Conservation (phyloP, 78 protist genomes). For the Reticulomyxa filosa region DNA sequence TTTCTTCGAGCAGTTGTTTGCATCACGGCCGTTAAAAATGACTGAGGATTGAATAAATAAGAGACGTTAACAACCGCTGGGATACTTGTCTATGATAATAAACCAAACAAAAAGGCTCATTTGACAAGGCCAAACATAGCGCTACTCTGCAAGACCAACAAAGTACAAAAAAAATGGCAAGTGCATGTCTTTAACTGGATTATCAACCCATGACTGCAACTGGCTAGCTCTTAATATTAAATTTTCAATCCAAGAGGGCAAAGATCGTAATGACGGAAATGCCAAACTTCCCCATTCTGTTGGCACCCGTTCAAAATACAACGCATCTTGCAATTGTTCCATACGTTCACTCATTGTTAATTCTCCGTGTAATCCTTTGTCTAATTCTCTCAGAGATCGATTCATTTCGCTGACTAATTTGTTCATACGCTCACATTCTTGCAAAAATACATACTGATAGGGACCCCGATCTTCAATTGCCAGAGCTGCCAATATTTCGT, state of each 20-base stretch:
- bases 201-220: constrained; percentile 24
- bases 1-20: constrained; percentile 34
- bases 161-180: too few species aligned
- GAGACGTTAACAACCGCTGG: constrained; percentile 18
- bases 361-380: constrained; percentile 42
- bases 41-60: constrained; percentile 36
- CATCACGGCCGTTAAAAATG: constrained; percentile 51
- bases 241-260: constrained; percentile 32
- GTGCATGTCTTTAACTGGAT: too few species aligned
- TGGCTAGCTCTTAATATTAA: constrained; percentile 21
- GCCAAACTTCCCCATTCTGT: constrained; percentile 27
- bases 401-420: constrained; percentile 23
- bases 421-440: constrained; percentile 56
- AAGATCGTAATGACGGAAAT: constrained; percentile 36
- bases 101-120: not conserved
- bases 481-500: constrained; percentile 14
- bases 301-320: constrained; percentile 32
- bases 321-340: constrained; percentile 18
- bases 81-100: not conserved
- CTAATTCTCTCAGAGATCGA: constrained; percentile 33
- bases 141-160: too few species aligned
- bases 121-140: too few species aligned
- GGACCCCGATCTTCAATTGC: constrained; percentile 30
- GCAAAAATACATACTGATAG: constrained; percentile 32
- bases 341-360: constrained; percentile 34